Evolutionary conservation across 345 rosid genomes (phyloP).

Genomic region (Dipteronia sinensis): DNA sequence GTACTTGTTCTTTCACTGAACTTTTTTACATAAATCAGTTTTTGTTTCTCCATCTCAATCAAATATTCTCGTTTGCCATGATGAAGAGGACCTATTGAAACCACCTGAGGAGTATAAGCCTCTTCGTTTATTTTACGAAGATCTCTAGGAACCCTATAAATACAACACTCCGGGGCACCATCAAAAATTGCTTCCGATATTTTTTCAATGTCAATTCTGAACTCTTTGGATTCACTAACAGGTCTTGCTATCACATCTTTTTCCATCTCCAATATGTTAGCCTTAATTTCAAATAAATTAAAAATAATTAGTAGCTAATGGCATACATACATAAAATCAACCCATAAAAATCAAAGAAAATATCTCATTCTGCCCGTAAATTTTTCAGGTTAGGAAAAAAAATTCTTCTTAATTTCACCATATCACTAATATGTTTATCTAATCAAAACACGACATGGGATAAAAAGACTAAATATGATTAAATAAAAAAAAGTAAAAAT

Average conservation of each 20-base stretch:
- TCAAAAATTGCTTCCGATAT: neutral
- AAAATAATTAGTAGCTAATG: too few relatives aligned
- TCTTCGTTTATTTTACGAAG: slow-evolving; percentile 16
- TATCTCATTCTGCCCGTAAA: too few relatives aligned
- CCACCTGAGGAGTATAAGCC: slow-evolving; percentile 25
- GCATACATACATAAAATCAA: too few relatives aligned
- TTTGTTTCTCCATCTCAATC: neutral
- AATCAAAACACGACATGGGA: too few relatives aligned
- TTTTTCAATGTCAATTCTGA: neutral
- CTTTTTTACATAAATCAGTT: neutral
- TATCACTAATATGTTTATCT: too few relatives aligned
- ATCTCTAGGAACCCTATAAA: slow-evolving; percentile 10
- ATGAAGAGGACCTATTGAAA: slow-evolving; percentile 27
- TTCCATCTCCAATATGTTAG: neutral
- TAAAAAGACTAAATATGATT: too few relatives aligned
- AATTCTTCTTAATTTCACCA: too few relatives aligned
- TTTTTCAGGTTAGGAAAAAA: too few relatives aligned
- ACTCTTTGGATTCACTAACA: neutral
- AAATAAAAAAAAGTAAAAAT: too few relatives aligned
- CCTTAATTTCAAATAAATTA: neutral
- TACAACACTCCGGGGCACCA: neutral
- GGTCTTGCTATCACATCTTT: neutral
- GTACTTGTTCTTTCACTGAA: neutral
- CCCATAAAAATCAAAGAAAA: too few relatives aligned
- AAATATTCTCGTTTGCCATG: neutral